These are phyloP conservation scores for Calonectria crousiana DNA, from an alignment of 2,329 filamentous ascomycete genomes.

Conservation along the genomic window DNA sequence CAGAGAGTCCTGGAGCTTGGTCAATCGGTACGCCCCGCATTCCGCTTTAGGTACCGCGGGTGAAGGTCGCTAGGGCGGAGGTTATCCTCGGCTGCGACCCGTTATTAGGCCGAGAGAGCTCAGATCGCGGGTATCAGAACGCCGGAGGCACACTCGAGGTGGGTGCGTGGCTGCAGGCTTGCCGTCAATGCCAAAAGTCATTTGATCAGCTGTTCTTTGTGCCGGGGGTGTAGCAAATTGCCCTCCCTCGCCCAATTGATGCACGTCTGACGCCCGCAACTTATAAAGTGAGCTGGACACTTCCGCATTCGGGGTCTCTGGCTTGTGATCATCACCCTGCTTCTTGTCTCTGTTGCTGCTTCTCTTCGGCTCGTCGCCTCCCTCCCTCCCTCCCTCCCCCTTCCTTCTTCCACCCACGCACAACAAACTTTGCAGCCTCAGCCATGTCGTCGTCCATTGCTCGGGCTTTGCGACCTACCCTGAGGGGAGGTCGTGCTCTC, in stretches of 20 bases:
- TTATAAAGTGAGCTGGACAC: slow-evolving; percentile 4
- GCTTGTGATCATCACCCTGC: slow-evolving; percentile 12
- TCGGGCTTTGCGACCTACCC: slow-evolving; percentile 63
- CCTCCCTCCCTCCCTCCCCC: not conserved
- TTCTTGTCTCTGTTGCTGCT: not conserved
- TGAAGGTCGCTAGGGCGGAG: slow-evolving; percentile 3
- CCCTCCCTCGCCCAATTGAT: not conserved
- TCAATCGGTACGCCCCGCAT: slow-evolving; percentile 23
- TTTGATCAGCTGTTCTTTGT: not conserved
- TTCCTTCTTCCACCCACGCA: not conserved
- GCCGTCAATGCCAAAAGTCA: not conserved
- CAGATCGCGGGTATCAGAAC: slow-evolving; percentile 10
- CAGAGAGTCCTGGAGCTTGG: not conserved
- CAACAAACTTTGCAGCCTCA: not conserved
- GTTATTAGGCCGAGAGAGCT: slow-evolving; percentile 20
- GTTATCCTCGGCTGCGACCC: slow-evolving; percentile 32
- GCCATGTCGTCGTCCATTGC: slow-evolving; percentile 60
- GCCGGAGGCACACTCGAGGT: not conserved
- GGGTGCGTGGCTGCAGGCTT: slow-evolving; percentile 4
- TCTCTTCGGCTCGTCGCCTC: not conserved
- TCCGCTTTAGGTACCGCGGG: slow-evolving; percentile 20
- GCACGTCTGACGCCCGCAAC: not conserved
- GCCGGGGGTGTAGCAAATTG: not conserved
- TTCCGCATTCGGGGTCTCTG: not conserved
- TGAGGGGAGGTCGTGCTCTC: slow-evolving; percentile 58